Percentiles rank a stretch among this genome's conserved stretches.
Conservation (phyloP, 108 stramenopile species). For the Pseudonitzschia pungens region DNA sequence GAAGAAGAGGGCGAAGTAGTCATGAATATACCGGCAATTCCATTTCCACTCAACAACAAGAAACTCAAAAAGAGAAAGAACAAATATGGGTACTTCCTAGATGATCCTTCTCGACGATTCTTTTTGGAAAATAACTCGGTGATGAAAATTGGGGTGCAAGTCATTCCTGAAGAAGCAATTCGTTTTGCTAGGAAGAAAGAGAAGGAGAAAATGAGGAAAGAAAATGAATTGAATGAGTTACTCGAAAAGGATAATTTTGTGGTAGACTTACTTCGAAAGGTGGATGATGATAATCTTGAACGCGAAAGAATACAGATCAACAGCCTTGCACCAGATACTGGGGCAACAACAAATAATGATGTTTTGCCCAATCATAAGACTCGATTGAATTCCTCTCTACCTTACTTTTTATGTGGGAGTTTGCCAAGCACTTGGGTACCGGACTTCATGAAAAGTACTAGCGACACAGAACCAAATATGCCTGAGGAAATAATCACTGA, state of each 20-base stretch:
- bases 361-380: background rate
- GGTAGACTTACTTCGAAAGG: background rate
- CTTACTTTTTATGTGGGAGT: conserved; percentile 27
- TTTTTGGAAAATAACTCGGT: conserved; percentile 40
- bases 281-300: conserved; percentile 10
- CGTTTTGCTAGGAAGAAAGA: conserved; percentile 14
- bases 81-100: conserved; percentile 34
- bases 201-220: conserved; percentile 5
- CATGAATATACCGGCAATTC: conserved; percentile 31
- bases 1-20: conserved; percentile 44
- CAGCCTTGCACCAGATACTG: too few relatives aligned
- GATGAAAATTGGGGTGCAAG: conserved; percentile 37
- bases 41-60: conserved; percentile 12
- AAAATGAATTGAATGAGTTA: conserved; percentile 22
- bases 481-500: conserved; percentile 19
- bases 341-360: background rate
- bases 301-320: too few relatives aligned
- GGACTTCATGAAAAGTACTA: background rate
- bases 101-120: conserved; percentile 27
- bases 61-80: conserved; percentile 29
- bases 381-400: background rate
- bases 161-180: conserved; percentile 34
- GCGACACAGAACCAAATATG: conserved; percentile 7
- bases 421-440: conserved; percentile 1
- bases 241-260: conserved; percentile 18